phyloP scores from a whole-genome alignment of 257 asterid genomes.

The Orobanche coerulescens region DNA sequence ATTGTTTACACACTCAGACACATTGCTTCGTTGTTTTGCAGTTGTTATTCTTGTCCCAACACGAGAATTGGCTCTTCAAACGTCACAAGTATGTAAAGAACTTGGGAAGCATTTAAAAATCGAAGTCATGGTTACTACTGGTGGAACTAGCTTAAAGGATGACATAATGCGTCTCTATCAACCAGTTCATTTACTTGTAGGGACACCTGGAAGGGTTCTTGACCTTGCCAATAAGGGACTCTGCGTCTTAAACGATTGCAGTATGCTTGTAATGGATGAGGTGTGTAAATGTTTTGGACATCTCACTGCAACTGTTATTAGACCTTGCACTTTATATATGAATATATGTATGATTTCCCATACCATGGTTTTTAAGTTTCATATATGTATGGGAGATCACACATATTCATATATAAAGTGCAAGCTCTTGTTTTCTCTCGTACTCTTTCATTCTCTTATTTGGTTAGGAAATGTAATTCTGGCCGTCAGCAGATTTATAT shows the following conservation, averaged over 20 bases:
- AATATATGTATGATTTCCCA: not conserved
- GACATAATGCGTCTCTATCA: constrained; percentile 73
- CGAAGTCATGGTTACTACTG: constrained; percentile 71
- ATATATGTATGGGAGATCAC: too few relatives aligned
- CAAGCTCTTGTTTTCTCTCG: not conserved
- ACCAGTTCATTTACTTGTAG: constrained; percentile 71
- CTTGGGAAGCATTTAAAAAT: constrained; percentile 67
- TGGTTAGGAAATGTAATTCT: not conserved
- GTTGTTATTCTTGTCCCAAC: constrained; percentile 76
- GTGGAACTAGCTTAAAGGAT: constrained; percentile 72
- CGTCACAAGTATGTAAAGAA: constrained; percentile 79
- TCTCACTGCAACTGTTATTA: not conserved
- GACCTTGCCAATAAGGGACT: constrained; percentile 65
- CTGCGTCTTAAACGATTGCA: constrained; percentile 47
- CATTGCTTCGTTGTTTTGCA: constrained; percentile 22
- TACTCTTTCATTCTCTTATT: not conserved
- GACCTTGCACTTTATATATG: not conserved
- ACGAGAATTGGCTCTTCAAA: constrained; percentile 80
- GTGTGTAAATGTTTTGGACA: constrained; percentile 25
- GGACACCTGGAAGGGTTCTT: constrained; percentile 80
- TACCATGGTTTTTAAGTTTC: not conserved
- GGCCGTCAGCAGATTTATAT: constrained; percentile 3
- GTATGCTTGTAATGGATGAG: constrained; percentile 76
- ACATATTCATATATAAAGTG: too few relatives aligned
- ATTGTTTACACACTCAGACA: too few relatives aligned